These are phyloP conservation scores for Fusarium sulawesiense DNA, from an alignment of 2,329 filamentous ascomycete genomes.

Conservation along the genomic window DNA sequence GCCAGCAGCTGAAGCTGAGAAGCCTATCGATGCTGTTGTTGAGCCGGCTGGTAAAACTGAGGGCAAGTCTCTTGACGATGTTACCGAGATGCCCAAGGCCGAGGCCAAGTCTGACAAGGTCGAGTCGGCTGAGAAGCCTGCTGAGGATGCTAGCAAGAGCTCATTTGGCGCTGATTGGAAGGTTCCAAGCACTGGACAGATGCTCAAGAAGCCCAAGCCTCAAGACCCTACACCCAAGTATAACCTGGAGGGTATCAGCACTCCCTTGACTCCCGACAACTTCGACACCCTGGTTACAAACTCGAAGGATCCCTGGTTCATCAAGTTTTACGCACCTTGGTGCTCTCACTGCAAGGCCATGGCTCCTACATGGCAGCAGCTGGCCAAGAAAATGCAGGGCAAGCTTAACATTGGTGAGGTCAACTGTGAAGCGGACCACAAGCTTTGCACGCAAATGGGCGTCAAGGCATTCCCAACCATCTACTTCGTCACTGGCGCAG, in stretches of 20 bases:
- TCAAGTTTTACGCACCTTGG: constrained; percentile 99
- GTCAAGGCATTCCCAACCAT: constrained; percentile 88
- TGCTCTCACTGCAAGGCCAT: constrained; percentile 95
- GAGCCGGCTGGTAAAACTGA: constrained; percentile 35
- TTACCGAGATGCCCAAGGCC: constrained; percentile 46
- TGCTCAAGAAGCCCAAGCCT: constrained; percentile 52
- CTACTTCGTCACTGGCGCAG: constrained; percentile 90
- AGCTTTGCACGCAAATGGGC: constrained; percentile 91
- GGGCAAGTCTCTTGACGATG: constrained; percentile 34
- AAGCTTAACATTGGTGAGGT: constrained; percentile 94
- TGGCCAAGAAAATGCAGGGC: constrained; percentile 91
- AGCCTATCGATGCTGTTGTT: constrained; percentile 24
- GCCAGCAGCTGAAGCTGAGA: constrained; percentile 29
- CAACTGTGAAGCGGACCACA: constrained; percentile 87
- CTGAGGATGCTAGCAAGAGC: constrained; percentile 43
- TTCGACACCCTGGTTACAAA: constrained; percentile 89
- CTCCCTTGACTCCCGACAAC: constrained; percentile 81
- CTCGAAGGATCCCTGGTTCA: constrained; percentile 93
- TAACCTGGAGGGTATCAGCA: constrained; percentile 81
- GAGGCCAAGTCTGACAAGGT: constrained; percentile 41
- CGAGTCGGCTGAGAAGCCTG: constrained; percentile 42
- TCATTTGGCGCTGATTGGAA: constrained; percentile 48
- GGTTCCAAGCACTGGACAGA: constrained; percentile 46
- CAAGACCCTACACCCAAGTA: constrained; percentile 66
- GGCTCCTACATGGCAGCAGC: constrained; percentile 87